Base-by-base conservation (phyloP, 2,329 filamentous ascomycete species). In the Emericellopsis cladophorae region DNA sequence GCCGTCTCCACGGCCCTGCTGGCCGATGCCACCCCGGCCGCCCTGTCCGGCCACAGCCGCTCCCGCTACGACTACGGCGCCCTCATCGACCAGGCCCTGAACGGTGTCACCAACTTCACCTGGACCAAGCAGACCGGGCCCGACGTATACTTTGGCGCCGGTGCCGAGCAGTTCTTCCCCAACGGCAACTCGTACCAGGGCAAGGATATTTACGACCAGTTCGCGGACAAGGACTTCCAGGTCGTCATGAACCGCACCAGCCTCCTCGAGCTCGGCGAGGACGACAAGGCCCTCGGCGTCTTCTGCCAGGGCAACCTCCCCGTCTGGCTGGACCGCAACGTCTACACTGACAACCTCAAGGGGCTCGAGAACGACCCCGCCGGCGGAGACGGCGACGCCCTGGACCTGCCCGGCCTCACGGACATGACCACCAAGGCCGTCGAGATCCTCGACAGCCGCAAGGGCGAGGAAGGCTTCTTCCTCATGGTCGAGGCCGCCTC, bases 341-440 rank as follows among this genome's bases (percentile, higher is more conserved):
- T 93, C 48, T 92, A 84, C 67, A 75, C 66, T 9, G 65, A 79
- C 21, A 88, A 90, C 62, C 65, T 90, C 21, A 65, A 70, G 48
- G 67, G 60, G 36, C 70, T 81, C 46, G 72, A 72, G 43, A 85
- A 89, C 58, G 72, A 81, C 50, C 84, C 86, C 1, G 67, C 74
- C 10, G 84, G 84, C 39, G 70, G 70, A 46, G 68, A 72, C 34
- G 66, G 64, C 14, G 66, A 81, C 33, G 84, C 84, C 5, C 67
- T 72, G 7, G 84, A 92, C 53, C 76, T 90, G 23, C 86, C 86
- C 1, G 86, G 86, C 5, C 76, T 92, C 39, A 90, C 87, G 63
- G 84, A 92, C 36, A 93, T 93, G 86, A 89, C 86, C 0, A 67
- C 89, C 50, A 93, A 93, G 67, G 85, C 85, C 21, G 74, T 92